Evolutionary conservation across 768 basidiomycete species (phyloP).

Genomic region (Trametes cubensis): DNA sequence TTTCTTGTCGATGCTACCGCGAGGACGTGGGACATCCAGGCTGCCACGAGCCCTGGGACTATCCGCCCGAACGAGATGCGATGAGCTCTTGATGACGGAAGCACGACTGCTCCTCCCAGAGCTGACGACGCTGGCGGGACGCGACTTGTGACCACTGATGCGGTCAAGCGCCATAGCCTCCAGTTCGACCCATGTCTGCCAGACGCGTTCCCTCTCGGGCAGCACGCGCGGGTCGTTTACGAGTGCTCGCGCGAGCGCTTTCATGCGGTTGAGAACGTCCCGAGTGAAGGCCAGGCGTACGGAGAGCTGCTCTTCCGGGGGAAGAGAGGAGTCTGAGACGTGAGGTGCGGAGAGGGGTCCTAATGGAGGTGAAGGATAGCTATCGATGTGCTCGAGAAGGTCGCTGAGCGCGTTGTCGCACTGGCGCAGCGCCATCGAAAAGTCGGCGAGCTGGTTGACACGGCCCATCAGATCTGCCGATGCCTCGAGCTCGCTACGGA

Average conservation of each 20-base stretch:
- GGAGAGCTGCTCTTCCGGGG: constrained; percentile 69
- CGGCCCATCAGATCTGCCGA: constrained; percentile 52
- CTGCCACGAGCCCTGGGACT: constrained; percentile 13
- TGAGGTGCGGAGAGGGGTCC: constrained; percentile 56
- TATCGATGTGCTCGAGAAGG: constrained; percentile 83
- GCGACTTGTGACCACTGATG: constrained; percentile 60
- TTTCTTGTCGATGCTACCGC: constrained; percentile 33
- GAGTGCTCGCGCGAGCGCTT: constrained; percentile 44
- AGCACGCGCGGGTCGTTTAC: constrained; percentile 61
- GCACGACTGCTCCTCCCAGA: constrained; percentile 62
- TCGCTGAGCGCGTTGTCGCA: constrained; percentile 85
- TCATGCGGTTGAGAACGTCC: constrained; percentile 50
- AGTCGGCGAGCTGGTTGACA: constrained; percentile 56
- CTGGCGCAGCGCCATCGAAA: constrained; percentile 49
- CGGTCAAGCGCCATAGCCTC: constrained; percentile 80
- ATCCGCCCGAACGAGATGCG: constrained; percentile 6
- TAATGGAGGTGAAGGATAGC: constrained; percentile 66
- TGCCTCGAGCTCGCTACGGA: constrained; percentile 59
- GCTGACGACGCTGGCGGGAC: constrained; percentile 66
- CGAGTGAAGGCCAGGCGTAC: constrained; percentile 68
- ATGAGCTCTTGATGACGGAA: constrained; percentile 37
- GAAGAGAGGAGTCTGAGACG: constrained; percentile 40
- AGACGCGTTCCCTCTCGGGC: constrained; percentile 63
- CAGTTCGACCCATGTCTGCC: constrained; percentile 81
- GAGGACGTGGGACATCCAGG: constrained; percentile 17